Conservation (phyloP, 2,329 filamentous ascomycete genomes). For the Nannizziopsis arthrosporioides region DNA sequence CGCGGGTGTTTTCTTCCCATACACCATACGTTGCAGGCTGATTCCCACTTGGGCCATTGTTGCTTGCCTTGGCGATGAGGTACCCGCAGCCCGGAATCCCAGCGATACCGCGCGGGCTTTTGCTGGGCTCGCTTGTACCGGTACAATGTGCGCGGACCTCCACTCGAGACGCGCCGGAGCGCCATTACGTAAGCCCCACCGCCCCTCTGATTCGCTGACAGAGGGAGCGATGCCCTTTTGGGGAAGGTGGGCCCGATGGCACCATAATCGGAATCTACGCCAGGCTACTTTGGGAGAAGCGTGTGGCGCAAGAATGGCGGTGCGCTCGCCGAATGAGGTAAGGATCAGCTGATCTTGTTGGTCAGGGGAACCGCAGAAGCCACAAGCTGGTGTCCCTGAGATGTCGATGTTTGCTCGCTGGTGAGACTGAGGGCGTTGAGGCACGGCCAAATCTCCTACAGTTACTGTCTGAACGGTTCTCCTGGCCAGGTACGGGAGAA, state of each 20-base stretch:
- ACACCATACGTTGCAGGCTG: conserved; percentile 9
- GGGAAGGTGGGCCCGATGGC: neutral
- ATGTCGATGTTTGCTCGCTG: too few relatives aligned
- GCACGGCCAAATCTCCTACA: conserved; percentile 4
- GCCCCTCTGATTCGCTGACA: conserved; percentile 6
- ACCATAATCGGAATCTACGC: neutral
- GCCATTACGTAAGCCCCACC: neutral
- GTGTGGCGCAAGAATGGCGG: neutral
- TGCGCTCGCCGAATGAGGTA: neutral
- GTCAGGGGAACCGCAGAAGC: neutral
- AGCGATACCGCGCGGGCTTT: neutral
- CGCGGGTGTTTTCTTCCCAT: neutral
- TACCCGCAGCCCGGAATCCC: neutral
- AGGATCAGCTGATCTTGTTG: neutral
- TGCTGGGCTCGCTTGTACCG: neutral
- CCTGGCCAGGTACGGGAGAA: neutral
- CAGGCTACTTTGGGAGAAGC: conserved; percentile 4
- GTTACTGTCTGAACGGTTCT: conserved; percentile 4
- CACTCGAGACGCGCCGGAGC: neutral
- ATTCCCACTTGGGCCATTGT: neutral
- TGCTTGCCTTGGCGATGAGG: neutral
- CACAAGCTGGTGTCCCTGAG: neutral
- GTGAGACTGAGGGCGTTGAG: neutral
- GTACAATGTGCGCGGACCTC: neutral
- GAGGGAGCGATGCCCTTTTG: conserved; percentile 5